A percentile compares a stretch with the other conserved stretches of the same genome.
These are phyloP conservation scores for Dendryphion nanum DNA, from an alignment of 2,329 filamentous ascomycete genomes.

Conservation along the genomic window DNA sequence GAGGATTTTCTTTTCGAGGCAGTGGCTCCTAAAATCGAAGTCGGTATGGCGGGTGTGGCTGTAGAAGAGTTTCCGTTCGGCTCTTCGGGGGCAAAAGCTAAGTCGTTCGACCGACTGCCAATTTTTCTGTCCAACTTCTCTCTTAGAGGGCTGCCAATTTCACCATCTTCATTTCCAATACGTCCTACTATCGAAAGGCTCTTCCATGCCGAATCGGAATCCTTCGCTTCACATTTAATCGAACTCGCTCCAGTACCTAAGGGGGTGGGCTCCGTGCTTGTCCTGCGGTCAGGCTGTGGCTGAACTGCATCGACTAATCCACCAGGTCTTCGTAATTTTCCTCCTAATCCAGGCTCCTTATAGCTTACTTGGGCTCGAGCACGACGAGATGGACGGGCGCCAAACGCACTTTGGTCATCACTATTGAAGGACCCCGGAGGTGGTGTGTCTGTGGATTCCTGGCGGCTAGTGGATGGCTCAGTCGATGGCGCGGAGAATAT, in stretches of 20 bases:
- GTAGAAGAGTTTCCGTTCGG: constrained; percentile 22
- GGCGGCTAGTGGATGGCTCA: constrained; percentile 39
- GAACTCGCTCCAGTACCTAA: constrained; percentile 17
- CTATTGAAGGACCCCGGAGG: constrained; percentile 41
- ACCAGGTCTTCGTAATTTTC: constrained; percentile 50
- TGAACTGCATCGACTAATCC: constrained; percentile 47
- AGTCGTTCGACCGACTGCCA: constrained; percentile 15
- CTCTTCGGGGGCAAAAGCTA: constrained; percentile 12
- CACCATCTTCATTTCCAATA: constrained; percentile 22
- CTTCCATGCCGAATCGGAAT: constrained; percentile 26
- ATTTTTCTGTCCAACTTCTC: constrained; percentile 27
- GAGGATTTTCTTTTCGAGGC: constrained; percentile 20
- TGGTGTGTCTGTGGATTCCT: constrained; percentile 43
- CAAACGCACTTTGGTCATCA: constrained; percentile 30
- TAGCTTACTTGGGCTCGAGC: constrained; percentile 40
- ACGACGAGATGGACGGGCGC: constrained; percentile 43
- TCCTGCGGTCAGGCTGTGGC: constrained; percentile 18
- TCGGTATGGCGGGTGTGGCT: constrained; percentile 33
- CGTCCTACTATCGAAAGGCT: constrained; percentile 15
- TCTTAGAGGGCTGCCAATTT: constrained; percentile 35
- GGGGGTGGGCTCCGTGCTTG: constrained; percentile 23
- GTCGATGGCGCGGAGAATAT: constrained; percentile 47
- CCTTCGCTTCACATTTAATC: constrained; percentile 28
- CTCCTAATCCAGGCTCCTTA: constrained; percentile 42
- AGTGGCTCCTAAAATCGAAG: constrained; percentile 30